Base-by-base conservation (phyloP, 1,284 basidiomycete species). In the Puccinia coronata region DNA sequence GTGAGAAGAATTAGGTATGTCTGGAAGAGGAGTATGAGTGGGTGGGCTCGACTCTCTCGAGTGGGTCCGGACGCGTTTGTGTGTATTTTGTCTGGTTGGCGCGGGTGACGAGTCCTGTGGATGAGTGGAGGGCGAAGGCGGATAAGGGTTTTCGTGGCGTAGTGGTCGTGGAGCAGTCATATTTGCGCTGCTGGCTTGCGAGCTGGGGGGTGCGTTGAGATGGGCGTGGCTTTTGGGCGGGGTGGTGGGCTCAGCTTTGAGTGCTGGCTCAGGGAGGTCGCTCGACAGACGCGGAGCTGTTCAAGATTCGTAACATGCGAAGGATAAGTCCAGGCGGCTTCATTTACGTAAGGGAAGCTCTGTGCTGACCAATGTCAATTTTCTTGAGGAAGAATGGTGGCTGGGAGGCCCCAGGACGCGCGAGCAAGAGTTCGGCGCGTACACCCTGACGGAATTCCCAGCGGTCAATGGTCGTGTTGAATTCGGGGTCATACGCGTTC, bases 391-490 rank as follows among this genome's bases (percentile, higher is more conserved):
- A 43, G 55, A 41, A 74, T 18, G 72, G 59, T 2, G 55, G 23
- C 23, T 76, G 57, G 23, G 16, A 31, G 0, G 16, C 6, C 34
- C 2, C 14, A 14, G 49, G 41, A 43, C 51, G 43, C 12, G 49
- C 25, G 20, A 76, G 2, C 12, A 76, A 6, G 6, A 76, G 23
- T 14, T 49, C 59, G 41, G 59, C 74, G 36, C 49, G 74, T 23
- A 76, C 16, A 3, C 74, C 74, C 41, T 76, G 20, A 43, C 36
- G 23, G 57, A 76, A 76, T 36, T 65, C 74, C 74, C 74, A 76
- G n/a, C 55, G 59, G 31, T 36, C 9, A 0, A 23, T 1, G 9
- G 14, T 34, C 43, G 6, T 1, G 34, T 71, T 18, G n/a, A 71
- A 53, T 14, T 71, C 28, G 25, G 69, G 69, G 23, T 51, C 69